Percentiles rank a stretch among this genome's conserved stretches.
These are phyloP conservation scores for Xylaria sp. DNA, from an alignment of 2,329 filamentous ascomycete species.

Conservation along the genomic window DNA sequence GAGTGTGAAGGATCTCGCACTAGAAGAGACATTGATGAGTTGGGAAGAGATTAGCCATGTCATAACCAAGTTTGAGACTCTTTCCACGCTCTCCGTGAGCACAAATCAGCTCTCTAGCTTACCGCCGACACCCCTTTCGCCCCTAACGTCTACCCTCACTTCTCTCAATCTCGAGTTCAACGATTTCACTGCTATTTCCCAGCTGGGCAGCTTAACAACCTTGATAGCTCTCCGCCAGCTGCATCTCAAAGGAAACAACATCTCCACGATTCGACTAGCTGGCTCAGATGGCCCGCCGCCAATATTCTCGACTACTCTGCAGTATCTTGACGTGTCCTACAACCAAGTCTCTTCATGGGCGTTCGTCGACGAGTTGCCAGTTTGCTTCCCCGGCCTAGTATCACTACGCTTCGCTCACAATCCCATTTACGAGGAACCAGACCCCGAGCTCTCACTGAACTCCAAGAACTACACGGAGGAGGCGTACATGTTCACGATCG, in stretches of 20 bases:
- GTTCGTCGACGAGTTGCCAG: constrained; percentile 72
- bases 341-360: constrained; percentile 73
- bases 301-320: constrained; percentile 59
- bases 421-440: constrained; percentile 71
- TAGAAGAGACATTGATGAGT: constrained; percentile 69
- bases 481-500: constrained; percentile 86
- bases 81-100: constrained; percentile 58
- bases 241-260: constrained; percentile 79
- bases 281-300: constrained; percentile 43
- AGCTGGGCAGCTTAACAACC: constrained; percentile 59
- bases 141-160: constrained; percentile 58
- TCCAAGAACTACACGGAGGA: constrained; percentile 65
- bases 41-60: constrained; percentile 68
- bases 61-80: constrained; percentile 57
- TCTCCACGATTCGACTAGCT: constrained; percentile 51
- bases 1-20: constrained; percentile 63
- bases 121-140: constrained; percentile 45
- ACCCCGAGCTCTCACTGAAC: constrained; percentile 41
- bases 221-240: constrained; percentile 61
- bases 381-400: constrained; percentile 72
- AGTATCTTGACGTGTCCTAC: constrained; percentile 75
- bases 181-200: constrained; percentile 63
- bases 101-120: constrained; percentile 64
- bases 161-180: constrained; percentile 77
- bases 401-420: constrained; percentile 85